Base-by-base conservation (phyloP, 1,139 yeast genomes). In the Magnusiomyces suaveolens region DNA sequence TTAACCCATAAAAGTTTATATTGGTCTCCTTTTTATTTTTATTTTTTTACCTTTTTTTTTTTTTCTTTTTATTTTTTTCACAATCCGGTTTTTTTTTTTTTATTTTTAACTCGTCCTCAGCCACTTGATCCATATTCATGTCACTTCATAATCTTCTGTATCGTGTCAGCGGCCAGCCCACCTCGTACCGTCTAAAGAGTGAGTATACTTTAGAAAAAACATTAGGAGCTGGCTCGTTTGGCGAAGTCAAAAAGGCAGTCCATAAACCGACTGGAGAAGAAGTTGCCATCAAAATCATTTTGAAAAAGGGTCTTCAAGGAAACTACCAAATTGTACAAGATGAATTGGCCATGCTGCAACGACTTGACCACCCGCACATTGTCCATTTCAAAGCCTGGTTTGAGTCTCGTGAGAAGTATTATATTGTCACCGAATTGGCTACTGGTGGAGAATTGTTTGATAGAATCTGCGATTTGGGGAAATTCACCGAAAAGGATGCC, bases 401-500 rank as follows among this genome's bases (percentile, higher is more conserved):
- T 68, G 97, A 89, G 70, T 79, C 87, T 49, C 81, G 80, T 64
- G 95, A 71, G 48, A 70, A 72, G 65, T 69, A 66, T 59, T 71
- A 70, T 57, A 66, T 71, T 58, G 75, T 71, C 46, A 71, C 74
- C 26, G 83, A 81, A 66, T 73, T 88, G 64, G 95, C 96, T 32
- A 83, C 87, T 1, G 97, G 97, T 24, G 97, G 97, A 46, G 97
- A 89, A 68, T 72, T 89, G 59, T 89, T 89, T 67, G 96, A 88
- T 62, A 72, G 96, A 53, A 89, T 89, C 60, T 76, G 88, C 48
- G 75, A 80, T 53, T 74, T 80, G 63, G 96, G 95, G 1, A 77
- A 81, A 53, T 89, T 87, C 67, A 86, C 95, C 2, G 97, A 89
- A 67, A 78, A 75, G 59, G 96, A 89, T 67, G 97, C 96, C 1